These are phyloP conservation scores for Harringtonia aguacate DNA, from an alignment of 2,329 filamentous ascomycete species.

Conservation along the genomic window DNA sequence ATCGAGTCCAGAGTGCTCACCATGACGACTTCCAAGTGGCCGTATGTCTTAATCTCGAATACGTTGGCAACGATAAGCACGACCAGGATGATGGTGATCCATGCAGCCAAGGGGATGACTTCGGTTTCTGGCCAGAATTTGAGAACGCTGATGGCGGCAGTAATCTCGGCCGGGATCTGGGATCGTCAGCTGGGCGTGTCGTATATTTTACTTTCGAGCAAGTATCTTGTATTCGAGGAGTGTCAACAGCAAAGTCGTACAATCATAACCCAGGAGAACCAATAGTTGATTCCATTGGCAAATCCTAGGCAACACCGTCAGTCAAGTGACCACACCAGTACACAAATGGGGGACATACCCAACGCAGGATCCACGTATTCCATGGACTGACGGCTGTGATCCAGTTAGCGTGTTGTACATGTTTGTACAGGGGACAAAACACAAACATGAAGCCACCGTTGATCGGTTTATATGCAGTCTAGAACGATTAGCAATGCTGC, in stretches of 20 bases:
- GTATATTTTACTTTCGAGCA: no score
- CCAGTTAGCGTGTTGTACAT: no score
- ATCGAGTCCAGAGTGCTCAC: not conserved
- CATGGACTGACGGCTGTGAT: slow-evolving; percentile 25
- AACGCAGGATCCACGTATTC: slow-evolving; percentile 33
- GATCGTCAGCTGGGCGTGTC: no score
- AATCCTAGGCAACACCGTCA: slow-evolving; percentile 20
- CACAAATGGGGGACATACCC: slow-evolving; percentile 7
- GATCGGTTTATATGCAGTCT: slow-evolving; percentile 46
- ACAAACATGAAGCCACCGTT: slow-evolving; percentile 32
- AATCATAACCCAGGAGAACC: slow-evolving; percentile 34
- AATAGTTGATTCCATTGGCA: slow-evolving; percentile 38
- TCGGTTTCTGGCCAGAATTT: not conserved
- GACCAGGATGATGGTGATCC: not conserved
- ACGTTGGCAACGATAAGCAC: not conserved
- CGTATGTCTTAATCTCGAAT: slow-evolving; percentile 5
- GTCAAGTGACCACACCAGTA: no score
- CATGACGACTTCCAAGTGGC: slow-evolving; percentile 7
- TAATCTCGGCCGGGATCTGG: not conserved
- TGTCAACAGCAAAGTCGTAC: no score
- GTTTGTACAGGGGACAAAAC: no score
- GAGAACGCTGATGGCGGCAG: not conserved
- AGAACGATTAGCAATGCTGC: no score
- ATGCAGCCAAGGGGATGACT: not conserved
- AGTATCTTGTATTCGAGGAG: no score